Conservation (phyloP, 352 stramenopile genomes). For the Globisporangium uncinulatum region DNA sequence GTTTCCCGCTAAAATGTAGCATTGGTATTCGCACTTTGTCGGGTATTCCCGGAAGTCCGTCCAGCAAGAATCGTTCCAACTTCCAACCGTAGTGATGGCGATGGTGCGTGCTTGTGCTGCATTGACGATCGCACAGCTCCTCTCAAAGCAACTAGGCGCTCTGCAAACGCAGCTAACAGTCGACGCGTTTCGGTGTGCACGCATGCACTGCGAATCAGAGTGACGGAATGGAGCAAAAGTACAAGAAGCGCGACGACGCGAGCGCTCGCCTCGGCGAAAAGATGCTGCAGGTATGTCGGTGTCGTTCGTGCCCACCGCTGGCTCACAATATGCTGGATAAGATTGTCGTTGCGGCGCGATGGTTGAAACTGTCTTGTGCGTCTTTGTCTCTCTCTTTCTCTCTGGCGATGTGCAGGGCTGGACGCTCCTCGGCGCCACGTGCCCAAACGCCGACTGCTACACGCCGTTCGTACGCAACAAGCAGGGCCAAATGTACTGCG, state of each 20-base stretch:
- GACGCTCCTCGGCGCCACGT: constrained; percentile 68
- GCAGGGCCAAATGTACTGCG: constrained; percentile 76
- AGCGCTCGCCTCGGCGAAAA: constrained; percentile 74
- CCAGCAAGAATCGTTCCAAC: not conserved
- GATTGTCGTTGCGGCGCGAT: constrained; percentile 1
- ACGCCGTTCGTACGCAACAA: constrained; percentile 78
- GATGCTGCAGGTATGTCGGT: constrained; percentile 54
- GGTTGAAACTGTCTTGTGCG: not conserved
- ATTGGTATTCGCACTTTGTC: not conserved
- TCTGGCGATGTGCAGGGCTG: constrained; percentile 36
- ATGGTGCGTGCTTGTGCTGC: not conserved
- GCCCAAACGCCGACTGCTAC: constrained; percentile 62
- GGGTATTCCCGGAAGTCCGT: not conserved
- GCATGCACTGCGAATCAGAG: constrained; percentile 1
- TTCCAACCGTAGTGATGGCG: not conserved
- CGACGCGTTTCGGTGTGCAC: too few relatives aligned
- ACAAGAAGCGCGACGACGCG: constrained; percentile 68
- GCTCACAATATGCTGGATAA: not conserved
- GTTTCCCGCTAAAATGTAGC: not conserved
- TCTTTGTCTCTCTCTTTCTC: not conserved
- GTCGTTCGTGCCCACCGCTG: not conserved
- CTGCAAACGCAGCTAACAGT: not conserved
- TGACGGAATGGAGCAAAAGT: constrained; percentile 24
- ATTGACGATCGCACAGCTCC: not conserved
- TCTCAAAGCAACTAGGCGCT: too few relatives aligned